phyloP scores from a whole-genome alignment of 129 eudicot species.

The Oenanthe sinensis region DNA sequence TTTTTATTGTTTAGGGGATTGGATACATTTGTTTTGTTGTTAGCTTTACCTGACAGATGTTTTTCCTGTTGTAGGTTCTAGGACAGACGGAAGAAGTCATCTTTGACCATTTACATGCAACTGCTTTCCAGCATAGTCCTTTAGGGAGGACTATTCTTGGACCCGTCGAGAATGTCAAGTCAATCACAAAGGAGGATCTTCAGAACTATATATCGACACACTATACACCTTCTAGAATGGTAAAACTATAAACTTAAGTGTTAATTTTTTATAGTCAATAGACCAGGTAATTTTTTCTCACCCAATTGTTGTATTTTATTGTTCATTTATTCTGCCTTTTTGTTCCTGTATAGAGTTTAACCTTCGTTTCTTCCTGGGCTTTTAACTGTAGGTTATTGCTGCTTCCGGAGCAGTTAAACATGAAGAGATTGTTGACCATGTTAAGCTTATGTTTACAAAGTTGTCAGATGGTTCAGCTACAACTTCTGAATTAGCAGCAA shows the following conservation, averaged over 20 bases:
- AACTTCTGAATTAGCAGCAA: slow-evolving; percentile 59
- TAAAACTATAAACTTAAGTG: slow-evolving; percentile 14
- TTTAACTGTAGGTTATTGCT: slow-evolving; percentile 55
- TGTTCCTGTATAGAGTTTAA: background rate
- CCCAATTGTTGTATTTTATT: background rate
- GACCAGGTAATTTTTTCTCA: background rate
- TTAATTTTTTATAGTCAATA: background rate
- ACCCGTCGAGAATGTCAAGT: slow-evolving; percentile 67
- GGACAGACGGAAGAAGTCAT: slow-evolving; percentile 79
- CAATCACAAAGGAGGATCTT: slow-evolving; percentile 59
- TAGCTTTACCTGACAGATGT: background rate
- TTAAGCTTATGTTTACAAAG: slow-evolving; percentile 56
- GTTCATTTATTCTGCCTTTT: background rate
- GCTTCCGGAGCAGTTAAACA: slow-evolving; percentile 96
- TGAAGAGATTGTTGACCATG: slow-evolving; percentile 82
- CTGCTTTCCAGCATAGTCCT: slow-evolving; percentile 94
- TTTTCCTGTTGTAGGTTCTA: slow-evolving; percentile 44
- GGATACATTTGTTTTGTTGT: background rate
- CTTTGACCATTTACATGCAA: slow-evolving; percentile 91
- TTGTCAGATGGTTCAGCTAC: slow-evolving; percentile 65
- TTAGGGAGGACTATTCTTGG: slow-evolving; percentile 95
- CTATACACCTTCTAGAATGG: slow-evolving; percentile 93
- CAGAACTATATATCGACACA: slow-evolving; percentile 74
- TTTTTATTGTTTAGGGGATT: background rate
- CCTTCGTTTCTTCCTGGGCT: slow-evolving; percentile 4